These are phyloP conservation scores for Hypericum androsaemum DNA, from an alignment of 345 rosid species.

Conservation along the genomic window DNA sequence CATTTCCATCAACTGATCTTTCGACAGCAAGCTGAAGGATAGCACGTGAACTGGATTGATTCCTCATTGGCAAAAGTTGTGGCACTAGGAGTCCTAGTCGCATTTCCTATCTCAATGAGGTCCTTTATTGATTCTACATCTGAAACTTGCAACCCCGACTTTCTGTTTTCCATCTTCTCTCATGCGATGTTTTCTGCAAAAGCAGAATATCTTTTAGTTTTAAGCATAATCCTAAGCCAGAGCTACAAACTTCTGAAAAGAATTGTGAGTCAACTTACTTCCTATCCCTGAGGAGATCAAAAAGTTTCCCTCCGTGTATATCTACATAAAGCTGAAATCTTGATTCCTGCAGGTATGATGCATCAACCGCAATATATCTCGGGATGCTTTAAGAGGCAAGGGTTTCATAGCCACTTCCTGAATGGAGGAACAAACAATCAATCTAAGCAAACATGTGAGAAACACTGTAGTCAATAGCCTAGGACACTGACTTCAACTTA, in stretches of 20 bases:
- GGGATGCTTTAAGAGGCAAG: constrained; percentile 55
- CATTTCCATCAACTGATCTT: constrained; percentile 37
- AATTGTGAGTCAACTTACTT: constrained; percentile 31
- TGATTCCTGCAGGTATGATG: constrained; percentile 35
- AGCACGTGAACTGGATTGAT: constrained; percentile 61
- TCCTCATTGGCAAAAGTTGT: constrained; percentile 65
- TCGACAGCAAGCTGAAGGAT: constrained; percentile 58
- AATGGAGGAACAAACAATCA: constrained; percentile 5
- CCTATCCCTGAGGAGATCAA: constrained; percentile 56
- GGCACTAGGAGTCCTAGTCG: constrained; percentile 49
- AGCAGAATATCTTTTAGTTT: constrained; percentile 3
- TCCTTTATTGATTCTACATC: constrained; percentile 48
- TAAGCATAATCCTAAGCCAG: neutral
- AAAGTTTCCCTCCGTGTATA: constrained; percentile 61
- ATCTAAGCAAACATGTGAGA: no score
- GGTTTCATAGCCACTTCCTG: constrained; percentile 78
- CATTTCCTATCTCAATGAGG: constrained; percentile 50
- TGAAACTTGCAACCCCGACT: constrained; percentile 54
- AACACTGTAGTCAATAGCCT: no score
- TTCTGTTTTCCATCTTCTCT: constrained; percentile 64
- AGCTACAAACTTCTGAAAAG: no score
- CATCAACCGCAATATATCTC: constrained; percentile 45
- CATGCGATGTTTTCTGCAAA: constrained; percentile 53
- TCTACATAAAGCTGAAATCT: constrained; percentile 51
- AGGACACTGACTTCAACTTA: no score